These are phyloP conservation scores for Rhynchospora pubera DNA, from an alignment of 176 grass and related monocot genomes.

Conservation along the genomic window DNA sequence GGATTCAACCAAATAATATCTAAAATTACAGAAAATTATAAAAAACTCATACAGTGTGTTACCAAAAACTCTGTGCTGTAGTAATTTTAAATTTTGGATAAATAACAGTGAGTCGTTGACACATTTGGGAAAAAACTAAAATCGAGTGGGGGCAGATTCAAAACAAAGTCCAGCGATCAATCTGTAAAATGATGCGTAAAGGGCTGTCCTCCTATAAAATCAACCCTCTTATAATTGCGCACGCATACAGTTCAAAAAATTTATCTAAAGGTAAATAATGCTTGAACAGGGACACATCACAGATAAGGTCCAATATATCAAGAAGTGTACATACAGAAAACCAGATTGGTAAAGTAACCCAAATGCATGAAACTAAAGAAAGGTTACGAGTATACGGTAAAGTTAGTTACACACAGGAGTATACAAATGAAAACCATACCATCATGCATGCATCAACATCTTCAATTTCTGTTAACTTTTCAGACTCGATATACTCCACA, in stretches of 20 bases:
- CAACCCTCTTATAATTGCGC: background rate
- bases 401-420: background rate
- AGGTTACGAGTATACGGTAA: background rate
- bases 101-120: background rate
- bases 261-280: background rate
- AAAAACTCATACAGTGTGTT: background rate
- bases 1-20: background rate
- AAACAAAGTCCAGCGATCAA: background rate
- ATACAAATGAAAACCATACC: conserved; percentile 18
- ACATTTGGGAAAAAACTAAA: background rate
- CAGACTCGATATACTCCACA: conserved; percentile 32
- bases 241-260: background rate
- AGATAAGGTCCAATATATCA: background rate
- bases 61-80: background rate
- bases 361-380: background rate
- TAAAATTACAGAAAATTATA: background rate
- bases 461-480: conserved; percentile 22
- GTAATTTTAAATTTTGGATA: background rate
- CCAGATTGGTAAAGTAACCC: background rate
- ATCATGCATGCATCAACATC: conserved; percentile 25
- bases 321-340: background rate
- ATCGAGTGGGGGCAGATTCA: background rate
- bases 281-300: background rate
- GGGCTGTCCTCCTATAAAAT: background rate
- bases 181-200: background rate